Conservation (phyloP, 805 yeast genomes). For the Blastobotrys attinorum region DNA sequence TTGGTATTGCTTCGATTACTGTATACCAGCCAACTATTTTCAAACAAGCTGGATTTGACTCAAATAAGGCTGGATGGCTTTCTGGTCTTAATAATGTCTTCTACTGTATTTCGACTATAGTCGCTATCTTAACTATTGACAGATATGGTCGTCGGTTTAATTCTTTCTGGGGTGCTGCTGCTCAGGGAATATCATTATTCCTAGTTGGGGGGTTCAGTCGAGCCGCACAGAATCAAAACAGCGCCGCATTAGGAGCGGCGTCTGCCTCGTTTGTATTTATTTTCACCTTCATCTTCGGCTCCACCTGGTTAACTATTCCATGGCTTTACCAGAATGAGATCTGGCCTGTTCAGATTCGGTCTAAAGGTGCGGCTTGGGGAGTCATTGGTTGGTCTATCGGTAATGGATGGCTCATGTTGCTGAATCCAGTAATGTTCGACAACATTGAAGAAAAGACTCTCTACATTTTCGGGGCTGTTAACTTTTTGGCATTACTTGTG, state of each 20-base stretch:
- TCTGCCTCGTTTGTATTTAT: conserved; percentile 31
- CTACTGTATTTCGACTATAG: conserved; percentile 24
- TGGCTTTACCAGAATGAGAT: conserved; percentile 27
- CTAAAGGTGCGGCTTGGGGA: conserved; percentile 19
- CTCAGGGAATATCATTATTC: conserved; percentile 33
- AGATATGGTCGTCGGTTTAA: conserved; percentile 24
- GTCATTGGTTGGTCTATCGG: conserved; percentile 27
- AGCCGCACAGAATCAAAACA: conserved; percentile 24
- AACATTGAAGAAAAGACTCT: conserved; percentile 25
- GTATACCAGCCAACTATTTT: conserved; percentile 14
- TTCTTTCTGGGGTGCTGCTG: conserved; percentile 22
- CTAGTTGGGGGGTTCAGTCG: conserved; percentile 33
- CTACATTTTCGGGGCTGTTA: conserved; percentile 29
- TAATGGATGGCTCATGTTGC: conserved; percentile 30
- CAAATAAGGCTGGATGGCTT: conserved; percentile 19
- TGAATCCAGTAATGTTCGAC: conserved; percentile 29
- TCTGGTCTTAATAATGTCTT: conserved; percentile 16
- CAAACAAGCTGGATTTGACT: conserved; percentile 29
- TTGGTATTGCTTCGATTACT: conserved; percentile 18
- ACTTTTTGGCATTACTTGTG: conserved; percentile 18
- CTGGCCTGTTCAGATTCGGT: conserved; percentile 24
- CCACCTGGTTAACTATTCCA: conserved; percentile 25
- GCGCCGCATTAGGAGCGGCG: conserved; percentile 29
- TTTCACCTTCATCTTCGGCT: conserved; percentile 28
- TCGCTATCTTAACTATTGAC: conserved; percentile 23